phyloP scores from a whole-genome alignment of 2,329 filamentous ascomycete species.

The Ophiostoma perfectum region DNA sequence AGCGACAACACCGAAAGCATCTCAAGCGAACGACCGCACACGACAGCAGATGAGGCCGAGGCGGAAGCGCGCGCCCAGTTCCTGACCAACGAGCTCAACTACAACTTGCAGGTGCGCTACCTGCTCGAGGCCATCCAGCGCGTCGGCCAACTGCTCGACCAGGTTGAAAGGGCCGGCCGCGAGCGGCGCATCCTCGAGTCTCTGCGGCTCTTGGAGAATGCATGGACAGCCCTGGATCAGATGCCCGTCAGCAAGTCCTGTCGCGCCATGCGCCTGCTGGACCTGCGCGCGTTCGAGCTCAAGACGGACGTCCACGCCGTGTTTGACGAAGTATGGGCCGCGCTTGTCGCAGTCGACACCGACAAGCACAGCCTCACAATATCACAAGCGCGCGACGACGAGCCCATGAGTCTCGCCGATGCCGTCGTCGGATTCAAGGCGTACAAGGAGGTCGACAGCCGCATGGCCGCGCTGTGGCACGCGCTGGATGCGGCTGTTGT shows the following conservation, averaged over 20 bases:
- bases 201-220: slow-evolving; percentile 53
- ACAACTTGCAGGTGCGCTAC: slow-evolving; percentile 51
- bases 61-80: slow-evolving; percentile 53
- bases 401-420: slow-evolving; percentile 49
- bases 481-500: slow-evolving; percentile 58
- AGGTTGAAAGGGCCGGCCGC: slow-evolving; percentile 54
- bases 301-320: slow-evolving; percentile 61
- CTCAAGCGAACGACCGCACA: too few species aligned
- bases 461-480: slow-evolving; percentile 57
- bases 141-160: slow-evolving; percentile 56
- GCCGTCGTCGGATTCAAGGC: slow-evolving; percentile 52
- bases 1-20: too few species aligned
- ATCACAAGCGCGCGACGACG: slow-evolving; percentile 35
- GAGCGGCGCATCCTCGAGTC: slow-evolving; percentile 54
- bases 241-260: slow-evolving; percentile 58
- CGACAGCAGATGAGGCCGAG: slow-evolving; percentile 30
- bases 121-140: slow-evolving; percentile 48
- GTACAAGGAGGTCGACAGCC: slow-evolving; percentile 57
- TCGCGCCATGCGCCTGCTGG: slow-evolving; percentile 59
- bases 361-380: slow-evolving; percentile 38
- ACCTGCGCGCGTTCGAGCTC: slow-evolving; percentile 59
- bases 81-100: slow-evolving; percentile 52
- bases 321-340: slow-evolving; percentile 65
- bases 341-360: slow-evolving; percentile 58
- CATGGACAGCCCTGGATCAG: slow-evolving; percentile 52